phyloP scores from a whole-genome alignment of 495 filamentous ascomycete species.

The Parathielavia hyrcaniae region DNA sequence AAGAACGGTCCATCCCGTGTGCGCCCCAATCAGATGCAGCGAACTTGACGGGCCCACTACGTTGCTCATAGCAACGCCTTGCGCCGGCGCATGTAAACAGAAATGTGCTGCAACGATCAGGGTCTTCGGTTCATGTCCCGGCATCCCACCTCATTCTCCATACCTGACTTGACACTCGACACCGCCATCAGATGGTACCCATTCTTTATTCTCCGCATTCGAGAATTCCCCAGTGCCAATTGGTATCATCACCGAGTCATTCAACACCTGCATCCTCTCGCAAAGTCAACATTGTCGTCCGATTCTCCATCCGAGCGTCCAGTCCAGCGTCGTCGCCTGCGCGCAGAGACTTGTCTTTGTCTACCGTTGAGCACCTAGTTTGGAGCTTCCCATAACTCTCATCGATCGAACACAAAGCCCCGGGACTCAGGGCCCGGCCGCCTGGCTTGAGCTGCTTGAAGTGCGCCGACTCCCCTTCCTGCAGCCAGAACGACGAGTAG shows the following conservation, averaged over 20 bases:
- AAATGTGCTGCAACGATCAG: slow-evolving; percentile 17
- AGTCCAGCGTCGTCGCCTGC: not conserved
- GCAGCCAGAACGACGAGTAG: not conserved
- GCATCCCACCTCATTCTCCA: slow-evolving; percentile 5
- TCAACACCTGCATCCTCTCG: not conserved
- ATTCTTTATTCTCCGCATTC: not conserved
- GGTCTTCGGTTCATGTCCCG: slow-evolving; percentile 4
- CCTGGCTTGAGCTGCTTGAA: not conserved
- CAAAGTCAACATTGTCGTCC: not conserved
- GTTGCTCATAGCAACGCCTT: slow-evolving; percentile 19
- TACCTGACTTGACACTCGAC: slow-evolving; percentile 3
- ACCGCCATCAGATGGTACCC: slow-evolving; percentile 7
- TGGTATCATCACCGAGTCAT: slow-evolving; percentile 1
- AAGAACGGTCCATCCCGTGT: not conserved
- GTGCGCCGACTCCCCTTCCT: no score
- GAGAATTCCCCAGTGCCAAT: not conserved
- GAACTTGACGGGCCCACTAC: not conserved
- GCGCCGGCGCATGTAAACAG: slow-evolving; percentile 21
- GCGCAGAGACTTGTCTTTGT: no score
- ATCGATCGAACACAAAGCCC: no score
- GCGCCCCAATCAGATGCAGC: slow-evolving; percentile 5
- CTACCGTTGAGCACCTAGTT: no score
- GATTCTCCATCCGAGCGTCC: not conserved
- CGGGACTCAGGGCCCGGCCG: not conserved
- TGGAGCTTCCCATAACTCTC: no score